These are phyloP conservation scores for Nigrograna mackinnonii DNA, from an alignment of 2,329 filamentous ascomycete species.

Conservation along the genomic window DNA sequence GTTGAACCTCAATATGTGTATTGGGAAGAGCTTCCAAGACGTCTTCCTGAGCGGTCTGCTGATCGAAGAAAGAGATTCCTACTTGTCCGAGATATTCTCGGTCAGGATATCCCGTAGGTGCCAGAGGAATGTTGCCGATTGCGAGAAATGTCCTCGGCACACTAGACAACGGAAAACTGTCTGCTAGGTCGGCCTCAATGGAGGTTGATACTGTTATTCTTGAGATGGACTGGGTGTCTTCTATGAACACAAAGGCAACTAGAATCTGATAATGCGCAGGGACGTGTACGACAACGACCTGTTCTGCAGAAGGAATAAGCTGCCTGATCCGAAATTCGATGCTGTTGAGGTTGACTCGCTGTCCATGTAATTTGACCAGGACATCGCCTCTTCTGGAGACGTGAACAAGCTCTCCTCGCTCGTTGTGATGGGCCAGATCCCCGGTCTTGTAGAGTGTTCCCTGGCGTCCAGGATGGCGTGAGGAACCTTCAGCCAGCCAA, in stretches of 20 bases:
- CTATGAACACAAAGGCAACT: too few species aligned
- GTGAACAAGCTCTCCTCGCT: constrained; percentile 41
- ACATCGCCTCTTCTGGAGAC: constrained; percentile 41
- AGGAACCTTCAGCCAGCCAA: constrained; percentile 65
- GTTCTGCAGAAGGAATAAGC: too few species aligned
- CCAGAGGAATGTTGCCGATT: neutral
- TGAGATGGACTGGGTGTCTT: too few species aligned
- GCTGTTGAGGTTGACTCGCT: constrained; percentile 42
- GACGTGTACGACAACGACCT: too few species aligned
- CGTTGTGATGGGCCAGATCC: constrained; percentile 54
- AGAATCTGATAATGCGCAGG: too few species aligned
- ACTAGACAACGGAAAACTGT: too few species aligned
- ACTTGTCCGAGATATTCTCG: neutral
- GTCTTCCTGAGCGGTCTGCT: too few species aligned
- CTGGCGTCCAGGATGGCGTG: constrained; percentile 50
- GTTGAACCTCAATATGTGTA: neutral
- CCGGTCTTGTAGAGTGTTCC: constrained; percentile 51
- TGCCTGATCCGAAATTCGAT: too few species aligned
- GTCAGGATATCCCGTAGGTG: neutral
- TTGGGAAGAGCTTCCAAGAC: neutral
- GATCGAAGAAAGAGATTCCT: too few species aligned
- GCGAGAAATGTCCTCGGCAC: neutral
- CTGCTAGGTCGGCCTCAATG: too few species aligned
- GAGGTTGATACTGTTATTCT: too few species aligned
- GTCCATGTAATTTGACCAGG: constrained; percentile 46